Percentiles rank a stretch among this genome's conserved stretches.
Evolutionary conservation across 495 filamentous ascomycete genomes (phyloP).

Genomic region (Xanthoparmelia taractica): DNA sequence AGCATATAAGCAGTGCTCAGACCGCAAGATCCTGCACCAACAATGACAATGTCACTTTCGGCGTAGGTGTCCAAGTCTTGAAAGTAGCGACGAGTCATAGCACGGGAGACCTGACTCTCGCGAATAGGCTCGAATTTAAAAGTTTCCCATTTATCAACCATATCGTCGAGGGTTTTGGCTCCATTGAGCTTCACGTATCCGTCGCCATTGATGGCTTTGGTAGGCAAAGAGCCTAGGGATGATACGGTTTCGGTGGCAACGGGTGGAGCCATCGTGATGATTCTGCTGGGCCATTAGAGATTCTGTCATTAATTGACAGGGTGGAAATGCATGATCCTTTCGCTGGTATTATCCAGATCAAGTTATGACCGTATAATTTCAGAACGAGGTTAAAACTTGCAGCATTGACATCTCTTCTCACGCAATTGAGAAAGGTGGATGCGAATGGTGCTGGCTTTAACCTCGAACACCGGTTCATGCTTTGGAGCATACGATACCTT

Average conservation of each 20-base stretch:
- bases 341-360: conserved; percentile 99
- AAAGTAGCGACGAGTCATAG: conserved; percentile 90
- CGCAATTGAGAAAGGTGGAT: conserved; percentile 26
- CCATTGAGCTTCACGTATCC: conserved; percentile 39
- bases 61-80: conserved; percentile 80
- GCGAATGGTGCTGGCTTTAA: conserved; percentile 19
- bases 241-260: conserved; percentile 45
- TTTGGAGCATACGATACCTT: conserved; percentile 27
- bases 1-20: conserved; percentile 77
- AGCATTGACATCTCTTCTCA: conserved; percentile 23
- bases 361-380: conserved; percentile 96
- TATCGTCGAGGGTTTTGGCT: conserved; percentile 51
- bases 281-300: conserved; percentile 31
- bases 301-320: conserved; percentile 31
- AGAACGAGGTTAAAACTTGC: conserved; percentile 51
- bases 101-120: conserved; percentile 81
- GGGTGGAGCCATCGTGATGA: conserved; percentile 67
- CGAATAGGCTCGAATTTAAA: conserved; percentile 82
- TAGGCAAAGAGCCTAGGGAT: conserved; percentile 27
- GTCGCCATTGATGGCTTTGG: conserved; percentile 27
- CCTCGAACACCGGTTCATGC: conserved; percentile 64
- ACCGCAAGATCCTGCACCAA: conserved; percentile 82
- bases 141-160: conserved; percentile 61
- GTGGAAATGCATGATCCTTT: conserved; percentile 82
- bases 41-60: conserved; percentile 85